These are phyloP conservation scores for Lichtheimia ramosa DNA, from an alignment of 371 early-diverging fungal species.

Conservation along the genomic window DNA sequence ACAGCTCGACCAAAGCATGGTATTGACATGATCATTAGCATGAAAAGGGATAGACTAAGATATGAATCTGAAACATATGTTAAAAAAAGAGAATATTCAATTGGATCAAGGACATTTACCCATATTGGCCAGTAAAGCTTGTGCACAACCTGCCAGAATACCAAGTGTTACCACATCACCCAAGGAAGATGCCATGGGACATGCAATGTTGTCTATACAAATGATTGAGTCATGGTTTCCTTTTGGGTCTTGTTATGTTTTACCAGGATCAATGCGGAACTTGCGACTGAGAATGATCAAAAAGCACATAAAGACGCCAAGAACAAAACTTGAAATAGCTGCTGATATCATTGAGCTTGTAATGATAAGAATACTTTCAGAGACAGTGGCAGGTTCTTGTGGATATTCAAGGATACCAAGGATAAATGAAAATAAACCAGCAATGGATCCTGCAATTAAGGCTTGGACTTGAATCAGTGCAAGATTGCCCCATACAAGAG, in stretches of 20 bases:
- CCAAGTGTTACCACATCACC: constrained; percentile 76
- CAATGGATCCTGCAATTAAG: constrained; percentile 66
- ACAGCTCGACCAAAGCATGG: constrained; percentile 59
- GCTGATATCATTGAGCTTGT: constrained; percentile 75
- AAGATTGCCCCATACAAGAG: constrained; percentile 67
- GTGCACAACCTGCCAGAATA: constrained; percentile 60
- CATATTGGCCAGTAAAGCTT: constrained; percentile 40
- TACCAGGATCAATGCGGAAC: constrained; percentile 78
- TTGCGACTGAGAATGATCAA: constrained; percentile 70
- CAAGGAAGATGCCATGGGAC: constrained; percentile 70
- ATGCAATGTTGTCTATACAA: constrained; percentile 64
- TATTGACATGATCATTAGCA: constrained; percentile 50
- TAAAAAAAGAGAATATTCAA: not conserved
- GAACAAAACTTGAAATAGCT: constrained; percentile 67
- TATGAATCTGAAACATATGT: constrained; percentile 30
- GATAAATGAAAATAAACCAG: constrained; percentile 67
- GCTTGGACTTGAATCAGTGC: constrained; percentile 76
- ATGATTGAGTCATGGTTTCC: not conserved
- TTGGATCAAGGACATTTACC: constrained; percentile 26
- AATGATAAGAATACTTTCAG: constrained; percentile 67
- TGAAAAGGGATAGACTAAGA: constrained; percentile 45
- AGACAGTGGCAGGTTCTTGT: constrained; percentile 37
- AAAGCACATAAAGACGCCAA: constrained; percentile 74
- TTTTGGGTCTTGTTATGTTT: constrained; percentile 11
- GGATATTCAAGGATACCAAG: constrained; percentile 63